Evolutionary conservation across 2,329 filamentous ascomycete species (phyloP), one percentile per base, ranked within the genome.

Genomic region (Pseudohalonectria lignicola): DNA sequence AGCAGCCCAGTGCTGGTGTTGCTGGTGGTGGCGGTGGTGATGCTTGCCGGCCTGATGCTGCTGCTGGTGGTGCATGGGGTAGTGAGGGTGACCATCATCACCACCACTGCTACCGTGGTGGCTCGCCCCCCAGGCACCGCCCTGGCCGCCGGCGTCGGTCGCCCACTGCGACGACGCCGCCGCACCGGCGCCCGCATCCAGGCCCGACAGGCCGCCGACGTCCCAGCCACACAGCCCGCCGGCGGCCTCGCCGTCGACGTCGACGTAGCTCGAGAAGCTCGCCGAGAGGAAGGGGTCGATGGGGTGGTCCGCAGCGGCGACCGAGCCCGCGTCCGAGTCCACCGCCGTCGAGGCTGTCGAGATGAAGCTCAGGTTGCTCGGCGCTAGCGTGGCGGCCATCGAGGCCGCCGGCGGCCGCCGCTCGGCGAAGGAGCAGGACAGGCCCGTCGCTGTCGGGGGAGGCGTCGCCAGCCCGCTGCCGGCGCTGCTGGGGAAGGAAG

Each of bases 131-230:
- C 23, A 29, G 11, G 35, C 16, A 26, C 35, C 7, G 35, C 16
- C 26, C 18, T 17, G 35, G 12, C 28, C 11, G 25, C 17, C 17
- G 15, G 26, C 26, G 35, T 19, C 20, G 26, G 16, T 25, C 19
- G 17, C n/a, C 17, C 15, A n/a, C 31, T 17, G 31, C 31, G 4
- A 13, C 10, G 11, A 13, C 31, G 10, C n/a, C n/a, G 17, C 31
- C 31, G 17, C 31, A 17, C 2, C 15, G 30, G 15, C 10, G 15
- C 13, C 2, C 17, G 15, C 15, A 25, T 28, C 34, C 34, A 36
- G 49, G 5, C 51, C 43, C 9, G 55, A 48, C 17, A 63, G 41
- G 2, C 60, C 61, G 5, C 60, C 60, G 13, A 63, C 47, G 4
- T 60, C 61, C 36, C 61, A 61, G 2, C 60, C 59, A 5, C 4